Base-by-base conservation (phyloP, 2,329 filamentous ascomycete genomes). In the Colletotrichum graminicola region DNA sequence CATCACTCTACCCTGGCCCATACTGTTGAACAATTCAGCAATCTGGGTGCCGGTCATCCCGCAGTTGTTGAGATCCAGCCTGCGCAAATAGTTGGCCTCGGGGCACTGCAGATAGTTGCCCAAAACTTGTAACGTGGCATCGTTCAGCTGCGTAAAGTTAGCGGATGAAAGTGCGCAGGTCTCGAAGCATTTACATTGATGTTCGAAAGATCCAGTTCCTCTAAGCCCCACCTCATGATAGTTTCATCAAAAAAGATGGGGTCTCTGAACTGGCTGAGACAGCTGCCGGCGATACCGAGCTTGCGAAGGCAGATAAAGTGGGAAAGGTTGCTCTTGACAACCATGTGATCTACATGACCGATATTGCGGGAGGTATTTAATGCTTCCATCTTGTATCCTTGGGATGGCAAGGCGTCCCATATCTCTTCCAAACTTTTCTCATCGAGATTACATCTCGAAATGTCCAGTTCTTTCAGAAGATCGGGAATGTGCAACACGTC, bases 321-420 rank as follows among this genome's bases (percentile, higher is more conserved):
- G 18, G 79, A 78, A 8, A 88, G 79, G 4, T 86, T 82, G 23
- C 81, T 77, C 10, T 84, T 80, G 1, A 88, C 78, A 47, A 83
- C 77, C n/a, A 82, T 79, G n/a, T 85, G 84, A 3, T 85, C 84
- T 34, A 88, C 81, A 7, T 84, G 83, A 16, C 87, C 86, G 29
- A 83, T 81, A 67, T 89, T 90, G 45, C 85, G 82, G 5, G 87
- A 88, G 0, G 87, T 83, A 63, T 89, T 84, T 12, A 90, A 80
- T 5, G 79, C 77, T 74, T 87, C 83, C 21, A 90, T 75, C 21
- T 80, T 82, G 10, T 81, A 79, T 12, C 80, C 80, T 60, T 87
- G 84, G 39, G 84, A 82, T 23, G 82, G 79, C 3, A 89, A 79
- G 0, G 82, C 82, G 32, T 82, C 81, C 80, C 87, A 87, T 5